A percentile compares a stretch with the other conserved stretches of the same genome.
Evolutionary conservation across 176 grass and related monocot species (phyloP).

Genomic region (Zizania latifolia): DNA sequence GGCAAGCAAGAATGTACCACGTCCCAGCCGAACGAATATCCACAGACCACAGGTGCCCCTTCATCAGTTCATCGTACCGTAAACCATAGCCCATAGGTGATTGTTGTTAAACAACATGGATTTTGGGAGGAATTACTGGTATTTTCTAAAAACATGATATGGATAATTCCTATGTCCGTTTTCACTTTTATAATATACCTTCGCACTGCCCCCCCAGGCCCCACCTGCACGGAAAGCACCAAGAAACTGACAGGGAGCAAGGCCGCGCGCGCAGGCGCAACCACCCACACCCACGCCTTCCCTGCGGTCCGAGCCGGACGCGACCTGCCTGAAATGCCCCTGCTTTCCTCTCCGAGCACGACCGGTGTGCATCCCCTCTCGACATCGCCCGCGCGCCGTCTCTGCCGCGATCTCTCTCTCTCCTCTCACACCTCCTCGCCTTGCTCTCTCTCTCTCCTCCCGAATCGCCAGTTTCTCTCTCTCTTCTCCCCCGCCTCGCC

Average conservation of each 20-base stretch:
- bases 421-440: neutral
- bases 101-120: no score
- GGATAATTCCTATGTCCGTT: no score
- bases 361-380: constrained; percentile 3
- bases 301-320: neutral
- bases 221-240: neutral
- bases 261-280: neutral
- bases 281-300: neutral
- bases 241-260: neutral
- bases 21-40: no score
- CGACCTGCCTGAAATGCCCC: constrained; percentile 10
- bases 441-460: neutral
- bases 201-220: no score
- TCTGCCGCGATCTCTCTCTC: constrained; percentile 24
- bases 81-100: no score
- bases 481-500: neutral
- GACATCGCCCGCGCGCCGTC: constrained; percentile 20
- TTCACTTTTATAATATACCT: no score
- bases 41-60: no score
- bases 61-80: no score
- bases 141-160: no score
- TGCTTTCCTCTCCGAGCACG: constrained; percentile 33
- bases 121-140: no score
- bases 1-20: no score
- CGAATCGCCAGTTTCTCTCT: neutral